Conservation (phyloP, 2,329 filamentous ascomycete species). For the Colletotrichum somersetense region DNA sequence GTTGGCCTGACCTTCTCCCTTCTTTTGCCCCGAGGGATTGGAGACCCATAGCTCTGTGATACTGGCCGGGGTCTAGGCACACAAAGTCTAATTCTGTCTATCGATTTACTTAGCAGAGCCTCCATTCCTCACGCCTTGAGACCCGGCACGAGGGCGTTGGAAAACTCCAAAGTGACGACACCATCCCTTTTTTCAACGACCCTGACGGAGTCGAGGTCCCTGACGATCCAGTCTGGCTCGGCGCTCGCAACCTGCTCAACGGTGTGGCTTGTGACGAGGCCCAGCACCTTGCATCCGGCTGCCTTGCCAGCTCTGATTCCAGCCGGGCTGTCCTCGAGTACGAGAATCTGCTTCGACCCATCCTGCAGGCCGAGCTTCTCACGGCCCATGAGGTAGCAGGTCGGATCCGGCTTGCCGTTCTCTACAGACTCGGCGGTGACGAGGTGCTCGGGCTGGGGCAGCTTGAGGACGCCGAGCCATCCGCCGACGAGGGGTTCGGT, state of each 20-base stretch:
- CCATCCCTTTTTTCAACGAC: conserved; percentile 70
- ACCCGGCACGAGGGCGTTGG: conserved; percentile 62
- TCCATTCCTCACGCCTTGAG: conserved; percentile 38
- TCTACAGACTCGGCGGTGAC: conserved; percentile 82
- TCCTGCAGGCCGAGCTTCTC: conserved; percentile 68
- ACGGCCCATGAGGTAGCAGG: conserved; percentile 78
- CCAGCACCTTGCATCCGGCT: conserved; percentile 87
- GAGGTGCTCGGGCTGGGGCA: conserved; percentile 75
- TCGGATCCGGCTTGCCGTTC: conserved; percentile 82
- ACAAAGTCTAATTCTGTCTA: conserved; percentile 36
- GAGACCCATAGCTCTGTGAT: conserved; percentile 4
- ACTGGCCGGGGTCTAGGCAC: not conserved
- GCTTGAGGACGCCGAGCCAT: conserved; percentile 76
- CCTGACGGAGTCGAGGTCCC: conserved; percentile 80
- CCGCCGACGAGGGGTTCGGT: conserved; percentile 76
- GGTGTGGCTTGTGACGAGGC: conserved; percentile 86
- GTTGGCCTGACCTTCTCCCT: conserved; percentile 1
- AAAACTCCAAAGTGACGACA: conserved; percentile 76
- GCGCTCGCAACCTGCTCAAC: conserved; percentile 78
- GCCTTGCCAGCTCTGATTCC: conserved; percentile 87
- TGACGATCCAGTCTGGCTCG: conserved; percentile 89
- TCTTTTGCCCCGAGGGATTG: conserved; percentile 7
- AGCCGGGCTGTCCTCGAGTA: conserved; percentile 90
- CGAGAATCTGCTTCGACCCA: conserved; percentile 69
- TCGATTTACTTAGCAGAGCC: conserved; percentile 37